Base-by-base conservation (phyloP, 352 stramenopile species). In the Phytophthora melonis region DNA sequence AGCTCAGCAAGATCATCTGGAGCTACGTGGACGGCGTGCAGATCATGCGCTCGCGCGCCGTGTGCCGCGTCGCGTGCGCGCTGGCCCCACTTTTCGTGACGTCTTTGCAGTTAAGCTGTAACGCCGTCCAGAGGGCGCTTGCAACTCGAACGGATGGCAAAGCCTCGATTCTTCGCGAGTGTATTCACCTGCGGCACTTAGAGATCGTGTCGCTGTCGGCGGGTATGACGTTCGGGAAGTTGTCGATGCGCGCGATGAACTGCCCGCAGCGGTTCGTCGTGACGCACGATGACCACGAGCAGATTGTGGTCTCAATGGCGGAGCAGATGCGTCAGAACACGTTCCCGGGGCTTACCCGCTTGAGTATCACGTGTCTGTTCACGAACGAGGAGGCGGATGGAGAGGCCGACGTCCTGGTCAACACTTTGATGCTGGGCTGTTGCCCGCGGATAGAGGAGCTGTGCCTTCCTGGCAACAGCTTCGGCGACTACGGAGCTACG, bases 381-480 rank as follows among this genome's bases (percentile, higher is more conserved):
- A 96, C 89, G 19, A 96, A 96, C 77, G 89, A 96, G 66, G 86
- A 96, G 70, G 87, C 89, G 4, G 84, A 96, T 58, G 89, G 89
- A 23, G 89, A 96, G 67, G 86, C 87, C 2, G 88, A 96, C 55
- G 89, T 96, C 47, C 70, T 96, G 56, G 65, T 96, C 39, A 92
- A 93, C 65, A 93, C 84, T 36, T 74, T 97, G 52, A 93, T 94
- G 82, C 75, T 83, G 19, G 88, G 87, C 16, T 93, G 85, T 66
- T 95, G 87, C 73, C 90, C 90, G 41, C 75, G 83, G 41, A 78
- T 97, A 18, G 79, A 94, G 58, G 87, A 95, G 72, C 74, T 97
- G 5, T 94, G 85, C 63, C 72, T 97, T 14, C 87, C 88, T 8
- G 90, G 90, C 52, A 97, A 97, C 73, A 94, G 86, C 47, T 92